phyloP scores from a whole-genome alignment of 495 filamentous ascomycete species.

The Gamarada debralockiae region DNA sequence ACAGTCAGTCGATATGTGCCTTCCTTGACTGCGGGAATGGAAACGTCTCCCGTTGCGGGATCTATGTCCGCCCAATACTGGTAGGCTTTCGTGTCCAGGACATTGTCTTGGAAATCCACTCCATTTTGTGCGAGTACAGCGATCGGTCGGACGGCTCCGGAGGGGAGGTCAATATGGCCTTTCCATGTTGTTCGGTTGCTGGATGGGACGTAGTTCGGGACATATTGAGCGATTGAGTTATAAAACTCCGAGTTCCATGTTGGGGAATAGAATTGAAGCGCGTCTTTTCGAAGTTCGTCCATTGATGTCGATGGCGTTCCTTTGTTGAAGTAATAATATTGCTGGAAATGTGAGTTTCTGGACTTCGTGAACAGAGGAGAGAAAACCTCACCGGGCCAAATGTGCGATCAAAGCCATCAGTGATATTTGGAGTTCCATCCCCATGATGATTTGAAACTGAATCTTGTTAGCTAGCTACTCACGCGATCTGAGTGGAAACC shows the following conservation, averaged over 20 bases:
- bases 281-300: slow-evolving; percentile 42
- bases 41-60: slow-evolving; percentile 35
- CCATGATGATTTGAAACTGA: slow-evolving; percentile 53
- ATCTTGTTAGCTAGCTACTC: slow-evolving; percentile 20
- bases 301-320: slow-evolving; percentile 36
- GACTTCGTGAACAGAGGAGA: too few species aligned
- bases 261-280: slow-evolving; percentile 39
- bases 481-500: too few species aligned
- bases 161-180: slow-evolving; percentile 41
- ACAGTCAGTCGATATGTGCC: slow-evolving; percentile 53
- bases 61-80: slow-evolving; percentile 56
- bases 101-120: slow-evolving; percentile 55
- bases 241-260: slow-evolving; percentile 52
- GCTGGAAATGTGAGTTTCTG: slow-evolving; percentile 11
- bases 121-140: slow-evolving; percentile 48
- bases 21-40: slow-evolving; percentile 43
- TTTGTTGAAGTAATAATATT: slow-evolving; percentile 56
- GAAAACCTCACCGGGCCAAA: slow-evolving; percentile 38
- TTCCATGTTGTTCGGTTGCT: slow-evolving; percentile 37
- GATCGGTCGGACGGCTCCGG: slow-evolving; percentile 38
- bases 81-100: slow-evolving; percentile 39
- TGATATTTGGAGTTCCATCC: slow-evolving; percentile 54
- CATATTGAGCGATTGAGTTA: slow-evolving; percentile 50
- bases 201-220: slow-evolving; percentile 48
- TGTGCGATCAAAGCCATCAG: slow-evolving; percentile 53